Evolutionary conservation across 176 grass and related monocot species (phyloP).

Genomic region (Metroxylon sagu): DNA sequence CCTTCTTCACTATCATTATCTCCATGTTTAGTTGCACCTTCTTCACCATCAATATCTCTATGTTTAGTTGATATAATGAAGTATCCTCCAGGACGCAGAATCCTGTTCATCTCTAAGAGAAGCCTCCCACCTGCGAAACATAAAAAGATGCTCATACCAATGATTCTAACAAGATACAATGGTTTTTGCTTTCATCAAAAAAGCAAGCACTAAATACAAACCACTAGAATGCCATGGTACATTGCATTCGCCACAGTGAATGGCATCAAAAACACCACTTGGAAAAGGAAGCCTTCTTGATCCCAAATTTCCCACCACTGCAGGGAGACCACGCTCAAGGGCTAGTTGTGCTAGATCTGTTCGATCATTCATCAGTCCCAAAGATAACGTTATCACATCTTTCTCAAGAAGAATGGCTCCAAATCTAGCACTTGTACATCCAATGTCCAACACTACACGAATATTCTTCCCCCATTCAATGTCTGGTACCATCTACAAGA

Average conservation of each 20-base stretch:
- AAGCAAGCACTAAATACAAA: conserved; percentile 23
- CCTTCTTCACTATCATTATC: too few species aligned
- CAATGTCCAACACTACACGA: conserved; percentile 66
- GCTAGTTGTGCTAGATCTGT: conserved; percentile 66
- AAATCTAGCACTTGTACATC: conserved; percentile 65
- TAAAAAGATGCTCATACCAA: conserved; percentile 20
- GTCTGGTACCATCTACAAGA: conserved; percentile 81
- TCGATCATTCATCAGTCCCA: conserved; percentile 72
- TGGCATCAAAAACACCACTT: conserved; percentile 85
- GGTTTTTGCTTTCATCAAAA: neutral
- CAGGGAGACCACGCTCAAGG: conserved; percentile 87
- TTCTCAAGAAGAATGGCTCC: conserved; percentile 58
- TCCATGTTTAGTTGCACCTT: conserved; percentile 39
- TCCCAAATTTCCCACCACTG: conserved; percentile 59
- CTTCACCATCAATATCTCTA: conserved; percentile 77
- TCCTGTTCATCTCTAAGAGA: conserved; percentile 89
- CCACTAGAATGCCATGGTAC: conserved; percentile 91
- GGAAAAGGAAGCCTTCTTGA: conserved; percentile 83
- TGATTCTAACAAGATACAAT: neutral
- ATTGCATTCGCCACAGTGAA: conserved; percentile 91
- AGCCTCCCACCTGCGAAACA: conserved; percentile 67
- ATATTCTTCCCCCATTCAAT: conserved; percentile 99
- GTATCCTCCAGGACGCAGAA: conserved; percentile 93
- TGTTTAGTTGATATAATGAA: conserved; percentile 80
- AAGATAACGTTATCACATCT: conserved; percentile 58